Conservation (phyloP, 2,329 filamentous ascomycete genomes). For the Epicoccum nigrum region DNA sequence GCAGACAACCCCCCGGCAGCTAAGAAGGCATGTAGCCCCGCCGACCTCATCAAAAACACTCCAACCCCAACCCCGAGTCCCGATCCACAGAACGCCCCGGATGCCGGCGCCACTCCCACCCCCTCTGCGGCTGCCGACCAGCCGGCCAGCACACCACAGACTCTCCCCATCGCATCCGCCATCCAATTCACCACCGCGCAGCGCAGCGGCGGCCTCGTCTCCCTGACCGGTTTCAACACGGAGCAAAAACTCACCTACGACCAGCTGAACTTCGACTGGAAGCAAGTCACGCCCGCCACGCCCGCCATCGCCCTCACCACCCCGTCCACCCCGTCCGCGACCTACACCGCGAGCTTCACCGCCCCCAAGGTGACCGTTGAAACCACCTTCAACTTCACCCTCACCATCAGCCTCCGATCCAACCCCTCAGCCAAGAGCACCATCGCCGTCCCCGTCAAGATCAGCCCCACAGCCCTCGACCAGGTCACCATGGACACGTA, state of each 20-base stretch:
- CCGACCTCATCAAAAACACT: conserved; percentile 20
- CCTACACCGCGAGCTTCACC: conserved; percentile 32
- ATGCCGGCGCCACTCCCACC: conserved; percentile 5
- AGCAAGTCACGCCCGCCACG: conserved; percentile 28
- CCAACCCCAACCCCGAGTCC: conserved; percentile 10
- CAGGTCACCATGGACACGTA: conserved; percentile 42
- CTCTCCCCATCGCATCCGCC: conserved; percentile 24
- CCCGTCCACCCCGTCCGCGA: conserved; percentile 9
- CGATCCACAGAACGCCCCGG: background rate
- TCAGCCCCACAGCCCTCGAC: conserved; percentile 33
- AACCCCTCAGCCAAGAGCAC: conserved; percentile 30
- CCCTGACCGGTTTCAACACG: conserved; percentile 39
- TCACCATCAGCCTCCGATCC: conserved; percentile 37
- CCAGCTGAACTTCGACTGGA: conserved; percentile 43
- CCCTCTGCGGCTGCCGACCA: background rate
- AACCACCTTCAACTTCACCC: conserved; percentile 36
- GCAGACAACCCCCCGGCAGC: conserved; percentile 35
- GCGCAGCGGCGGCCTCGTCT: conserved; percentile 38
- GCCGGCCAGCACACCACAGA: conserved; percentile 4
- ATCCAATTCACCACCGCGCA: conserved; percentile 32
- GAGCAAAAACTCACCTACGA: conserved; percentile 24
- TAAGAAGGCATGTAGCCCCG: conserved; percentile 32
- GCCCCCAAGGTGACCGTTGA: conserved; percentile 30
- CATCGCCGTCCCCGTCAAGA: conserved; percentile 37
- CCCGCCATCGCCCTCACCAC: conserved; percentile 27